Evolutionary conservation across 768 basidiomycete species (phyloP).

Genomic region (Auricularia cornea): DNA sequence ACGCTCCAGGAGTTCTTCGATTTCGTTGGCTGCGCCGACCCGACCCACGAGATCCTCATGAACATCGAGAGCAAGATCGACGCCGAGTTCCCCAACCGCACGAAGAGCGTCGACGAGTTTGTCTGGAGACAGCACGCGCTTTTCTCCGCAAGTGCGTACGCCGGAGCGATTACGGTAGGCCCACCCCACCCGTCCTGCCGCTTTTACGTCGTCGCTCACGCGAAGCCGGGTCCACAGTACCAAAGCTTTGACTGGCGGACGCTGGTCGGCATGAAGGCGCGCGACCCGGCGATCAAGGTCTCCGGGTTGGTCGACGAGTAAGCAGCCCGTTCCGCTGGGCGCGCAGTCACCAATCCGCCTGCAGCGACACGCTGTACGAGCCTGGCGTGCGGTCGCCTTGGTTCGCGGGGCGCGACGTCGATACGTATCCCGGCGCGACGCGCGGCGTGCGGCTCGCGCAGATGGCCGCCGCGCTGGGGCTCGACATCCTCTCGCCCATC

Average conservation of each 20-base stretch:
- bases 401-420: slow-evolving; percentile 59
- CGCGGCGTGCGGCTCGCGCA: slow-evolving; percentile 52
- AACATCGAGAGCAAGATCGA: slow-evolving; percentile 79
- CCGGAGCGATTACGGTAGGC: slow-evolving; percentile 53
- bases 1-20: slow-evolving; percentile 68
- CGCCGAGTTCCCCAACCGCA: slow-evolving; percentile 42
- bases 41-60: slow-evolving; percentile 50
- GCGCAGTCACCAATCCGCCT: not conserved
- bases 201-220: not conserved
- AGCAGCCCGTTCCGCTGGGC: slow-evolving; percentile 28
- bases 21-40: slow-evolving; percentile 67
- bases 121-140: slow-evolving; percentile 51
- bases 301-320: slow-evolving; percentile 63
- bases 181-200: not conserved
- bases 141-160: slow-evolving; percentile 53
- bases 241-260: slow-evolving; percentile 83
- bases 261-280: slow-evolving; percentile 60
- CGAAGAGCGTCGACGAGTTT: slow-evolving; percentile 49
- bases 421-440: slow-evolving; percentile 54
- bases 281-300: slow-evolving; percentile 47
- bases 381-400: slow-evolving; percentile 44
- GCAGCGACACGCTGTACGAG: slow-evolving; percentile 20
- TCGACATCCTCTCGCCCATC: slow-evolving; percentile 57
- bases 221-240: slow-evolving; percentile 37
- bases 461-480: slow-evolving; percentile 57